phyloP scores from a whole-genome alignment of 2,329 filamentous ascomycete genomes.

The Byssothecium circinans region DNA sequence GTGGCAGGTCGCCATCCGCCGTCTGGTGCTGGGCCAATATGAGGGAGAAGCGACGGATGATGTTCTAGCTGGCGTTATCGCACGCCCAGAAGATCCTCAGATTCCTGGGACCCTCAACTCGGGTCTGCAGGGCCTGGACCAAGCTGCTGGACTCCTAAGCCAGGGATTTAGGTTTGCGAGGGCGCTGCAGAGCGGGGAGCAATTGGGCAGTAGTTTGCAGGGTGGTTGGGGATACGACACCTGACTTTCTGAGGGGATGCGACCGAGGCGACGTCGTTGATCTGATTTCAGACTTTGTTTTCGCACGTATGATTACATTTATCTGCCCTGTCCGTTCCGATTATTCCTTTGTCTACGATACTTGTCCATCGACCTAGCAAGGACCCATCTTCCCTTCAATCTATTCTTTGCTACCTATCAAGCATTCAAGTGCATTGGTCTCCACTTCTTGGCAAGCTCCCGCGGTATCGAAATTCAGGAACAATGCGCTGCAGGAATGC shows the following conservation, averaged over 20 bases:
- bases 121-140: slow-evolving; percentile 34
- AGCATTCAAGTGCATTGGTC: too few species aligned
- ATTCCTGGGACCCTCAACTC: slow-evolving; percentile 34
- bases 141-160: slow-evolving; percentile 34
- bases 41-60: slow-evolving; percentile 58
- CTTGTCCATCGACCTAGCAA: too few species aligned
- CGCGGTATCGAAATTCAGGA: too few species aligned
- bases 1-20: slow-evolving; percentile 63
- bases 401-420: too few species aligned
- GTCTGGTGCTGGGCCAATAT: slow-evolving; percentile 61
- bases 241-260: slow-evolving; percentile 6
- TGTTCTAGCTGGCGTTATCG: slow-evolving; percentile 31
- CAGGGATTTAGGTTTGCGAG: slow-evolving; percentile 38
- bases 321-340: too few species aligned
- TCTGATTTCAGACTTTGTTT: too few species aligned
- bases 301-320: too few species aligned
- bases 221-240: slow-evolving; percentile 41
- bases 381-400: too few species aligned
- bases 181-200: slow-evolving; percentile 25
- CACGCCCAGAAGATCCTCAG: slow-evolving; percentile 49
- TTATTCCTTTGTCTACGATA: too few species aligned
- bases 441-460: too few species aligned
- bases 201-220: slow-evolving; percentile 22
- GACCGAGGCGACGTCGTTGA: too few species aligned
- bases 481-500: too few species aligned